Conservation (phyloP, 2,329 filamentous ascomycete species). For the Paraconiothyrium sp. region DNA sequence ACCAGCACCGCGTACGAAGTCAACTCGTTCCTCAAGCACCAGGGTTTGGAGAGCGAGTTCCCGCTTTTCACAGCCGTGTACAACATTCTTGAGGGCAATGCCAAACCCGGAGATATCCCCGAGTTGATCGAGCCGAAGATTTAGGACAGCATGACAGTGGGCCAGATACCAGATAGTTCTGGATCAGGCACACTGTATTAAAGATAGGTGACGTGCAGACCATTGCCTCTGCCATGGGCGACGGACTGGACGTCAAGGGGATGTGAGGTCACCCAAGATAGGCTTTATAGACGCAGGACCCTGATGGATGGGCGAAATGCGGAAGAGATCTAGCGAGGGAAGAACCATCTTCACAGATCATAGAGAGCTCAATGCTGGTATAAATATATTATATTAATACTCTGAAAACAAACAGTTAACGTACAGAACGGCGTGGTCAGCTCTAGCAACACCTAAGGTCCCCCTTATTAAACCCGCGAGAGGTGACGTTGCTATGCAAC, state of each 20-base stretch:
- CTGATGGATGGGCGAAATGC: background rate
- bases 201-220: background rate
- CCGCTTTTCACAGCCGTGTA: conserved; percentile 92
- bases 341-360: conserved; percentile 3
- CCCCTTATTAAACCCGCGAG: background rate
- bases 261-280: background rate
- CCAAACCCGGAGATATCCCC: conserved; percentile 83
- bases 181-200: background rate
- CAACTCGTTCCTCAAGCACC: conserved; percentile 83
- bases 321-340: background rate
- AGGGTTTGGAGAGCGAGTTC: conserved; percentile 82
- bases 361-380: conserved; percentile 1
- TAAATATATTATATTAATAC: background rate
- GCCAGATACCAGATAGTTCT: background rate
- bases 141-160: conserved; percentile 15
- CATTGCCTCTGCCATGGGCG: background rate
- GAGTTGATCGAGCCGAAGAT: conserved; percentile 61
- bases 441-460: background rate
- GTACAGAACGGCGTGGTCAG: background rate
- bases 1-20: conserved; percentile 93
- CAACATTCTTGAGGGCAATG: conserved; percentile 78
- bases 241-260: background rate
- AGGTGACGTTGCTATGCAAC: background rate
- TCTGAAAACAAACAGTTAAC: background rate
- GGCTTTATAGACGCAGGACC: background rate